Conservation (phyloP, 2,329 filamentous ascomycete species). For the Botrytis cinerea region DNA sequence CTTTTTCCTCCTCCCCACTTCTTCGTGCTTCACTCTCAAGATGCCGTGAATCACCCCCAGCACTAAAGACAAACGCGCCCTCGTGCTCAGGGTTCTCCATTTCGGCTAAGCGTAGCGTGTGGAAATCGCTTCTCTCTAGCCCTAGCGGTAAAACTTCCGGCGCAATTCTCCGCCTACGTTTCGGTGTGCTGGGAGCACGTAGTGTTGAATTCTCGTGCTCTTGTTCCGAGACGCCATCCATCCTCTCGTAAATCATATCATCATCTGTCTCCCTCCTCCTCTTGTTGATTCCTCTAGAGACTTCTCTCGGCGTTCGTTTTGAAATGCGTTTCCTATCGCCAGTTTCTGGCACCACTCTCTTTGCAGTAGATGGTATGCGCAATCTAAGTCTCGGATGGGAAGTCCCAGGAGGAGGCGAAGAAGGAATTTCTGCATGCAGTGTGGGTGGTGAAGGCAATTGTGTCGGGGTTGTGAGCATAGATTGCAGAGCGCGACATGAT, state of each 20-base stretch:
- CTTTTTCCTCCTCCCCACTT: slow-evolving; percentile 1
- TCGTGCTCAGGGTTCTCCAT: slow-evolving; percentile 2
- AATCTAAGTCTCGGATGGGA: slow-evolving; percentile 55
- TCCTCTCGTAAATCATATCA: slow-evolving; percentile 50
- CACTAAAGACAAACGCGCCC: slow-evolving; percentile 4
- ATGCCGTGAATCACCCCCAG: background rate
- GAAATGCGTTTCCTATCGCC: slow-evolving; percentile 47
- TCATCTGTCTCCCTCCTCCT: slow-evolving; percentile 50
- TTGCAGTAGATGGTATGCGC: slow-evolving; percentile 44
- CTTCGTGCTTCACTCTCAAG: slow-evolving; percentile 33
- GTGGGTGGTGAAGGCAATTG: slow-evolving; percentile 59
- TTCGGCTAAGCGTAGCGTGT: slow-evolving; percentile 48
- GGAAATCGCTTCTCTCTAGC: slow-evolving; percentile 59
- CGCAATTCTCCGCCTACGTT: slow-evolving; percentile 57
- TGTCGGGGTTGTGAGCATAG: slow-evolving; percentile 50
- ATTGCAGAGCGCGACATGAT: slow-evolving; percentile 62
- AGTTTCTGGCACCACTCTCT: slow-evolving; percentile 38
- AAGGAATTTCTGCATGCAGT: slow-evolving; percentile 36
- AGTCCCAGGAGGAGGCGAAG: slow-evolving; percentile 24
- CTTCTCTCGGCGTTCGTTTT: slow-evolving; percentile 50
- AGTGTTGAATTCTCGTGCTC: slow-evolving; percentile 34
- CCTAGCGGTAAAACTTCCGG: slow-evolving; percentile 62
- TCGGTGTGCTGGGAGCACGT: slow-evolving; percentile 52
- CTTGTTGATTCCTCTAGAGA: slow-evolving; percentile 54
- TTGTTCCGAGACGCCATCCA: slow-evolving; percentile 40